phyloP scores from a whole-genome alignment of 2,329 filamentous ascomycete species.

The Hypoxylon sp. region DNA sequence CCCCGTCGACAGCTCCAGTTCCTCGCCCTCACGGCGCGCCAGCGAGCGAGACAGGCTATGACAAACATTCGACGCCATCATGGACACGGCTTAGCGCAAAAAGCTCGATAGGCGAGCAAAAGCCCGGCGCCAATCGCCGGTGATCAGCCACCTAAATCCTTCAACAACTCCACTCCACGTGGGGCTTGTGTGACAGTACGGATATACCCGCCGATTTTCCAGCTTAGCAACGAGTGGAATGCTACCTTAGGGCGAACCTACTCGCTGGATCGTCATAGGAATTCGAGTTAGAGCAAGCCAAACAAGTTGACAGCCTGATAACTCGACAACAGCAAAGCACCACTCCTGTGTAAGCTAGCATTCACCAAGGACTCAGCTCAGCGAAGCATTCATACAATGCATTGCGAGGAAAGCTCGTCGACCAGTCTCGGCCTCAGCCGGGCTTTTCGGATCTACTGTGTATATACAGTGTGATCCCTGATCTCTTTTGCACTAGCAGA shows the following conservation, averaged over 20 bases:
- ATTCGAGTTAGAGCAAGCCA: not conserved
- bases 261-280: slow-evolving; percentile 12
- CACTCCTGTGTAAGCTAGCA: too few relatives aligned
- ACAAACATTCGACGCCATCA: slow-evolving; percentile 1
- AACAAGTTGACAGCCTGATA: not conserved
- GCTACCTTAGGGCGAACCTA: not conserved
- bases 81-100: slow-evolving; percentile 23
- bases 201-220: slow-evolving; percentile 21
- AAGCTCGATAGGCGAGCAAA: slow-evolving; percentile 28
- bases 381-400: too few relatives aligned
- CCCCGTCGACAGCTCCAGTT: not conserved
- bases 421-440: too few relatives aligned
- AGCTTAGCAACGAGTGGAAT: not conserved
- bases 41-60: not conserved
- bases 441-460: too few relatives aligned
- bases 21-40: not conserved
- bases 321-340: not conserved
- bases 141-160: slow-evolving; percentile 6
- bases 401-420: too few relatives aligned
- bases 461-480: too few relatives aligned
- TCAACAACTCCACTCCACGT: slow-evolving; percentile 20
- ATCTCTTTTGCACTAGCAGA: too few relatives aligned
- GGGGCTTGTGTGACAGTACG: slow-evolving; percentile 11
- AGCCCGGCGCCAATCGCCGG: slow-evolving; percentile 26
- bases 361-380: too few relatives aligned